Evolutionary conservation across 306 rosid genomes (phyloP).

Genomic region (Quercus alba): DNA sequence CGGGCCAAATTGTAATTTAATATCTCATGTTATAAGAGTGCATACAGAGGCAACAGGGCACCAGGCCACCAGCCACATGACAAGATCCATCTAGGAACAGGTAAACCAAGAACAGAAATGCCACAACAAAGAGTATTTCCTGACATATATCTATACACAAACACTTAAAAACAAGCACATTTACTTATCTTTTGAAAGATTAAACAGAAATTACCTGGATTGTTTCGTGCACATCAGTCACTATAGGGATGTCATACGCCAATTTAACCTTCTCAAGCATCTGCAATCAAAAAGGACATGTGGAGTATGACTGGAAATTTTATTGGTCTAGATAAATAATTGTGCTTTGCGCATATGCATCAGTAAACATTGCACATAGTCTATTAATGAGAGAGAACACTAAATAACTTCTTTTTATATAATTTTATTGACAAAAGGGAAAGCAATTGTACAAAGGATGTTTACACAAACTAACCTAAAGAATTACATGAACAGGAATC

Average conservation of each 20-base stretch:
- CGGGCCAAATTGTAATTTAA: not conserved
- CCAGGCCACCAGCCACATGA: not conserved
- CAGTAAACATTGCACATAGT: no score
- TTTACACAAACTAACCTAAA: no score
- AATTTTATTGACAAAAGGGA: no score
- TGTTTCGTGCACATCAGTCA: constrained; percentile 88
- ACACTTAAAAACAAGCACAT: no score
- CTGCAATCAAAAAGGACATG: constrained; percentile 33
- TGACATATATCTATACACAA: no score
- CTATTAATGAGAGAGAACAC: no score
- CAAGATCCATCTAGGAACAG: not conserved
- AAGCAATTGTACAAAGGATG: no score
- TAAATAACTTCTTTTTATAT: no score
- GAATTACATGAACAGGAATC: no score
- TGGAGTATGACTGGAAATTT: not conserved
- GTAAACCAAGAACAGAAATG: not conserved
- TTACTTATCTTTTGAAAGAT: no score
- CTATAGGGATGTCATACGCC: constrained; percentile 80
- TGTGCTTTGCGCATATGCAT: no score
- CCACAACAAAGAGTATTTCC: not conserved
- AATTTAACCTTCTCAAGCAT: constrained; percentile 91
- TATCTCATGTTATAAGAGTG: not conserved
- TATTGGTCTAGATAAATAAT: not conserved
- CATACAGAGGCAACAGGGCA: not conserved
- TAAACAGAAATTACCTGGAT: constrained; percentile 51